A percentile compares a stretch with the other conserved stretches of the same genome.
These are phyloP conservation scores for Pichia scutulata DNA, from an alignment of 805 yeast species.

Conservation along the genomic window DNA sequence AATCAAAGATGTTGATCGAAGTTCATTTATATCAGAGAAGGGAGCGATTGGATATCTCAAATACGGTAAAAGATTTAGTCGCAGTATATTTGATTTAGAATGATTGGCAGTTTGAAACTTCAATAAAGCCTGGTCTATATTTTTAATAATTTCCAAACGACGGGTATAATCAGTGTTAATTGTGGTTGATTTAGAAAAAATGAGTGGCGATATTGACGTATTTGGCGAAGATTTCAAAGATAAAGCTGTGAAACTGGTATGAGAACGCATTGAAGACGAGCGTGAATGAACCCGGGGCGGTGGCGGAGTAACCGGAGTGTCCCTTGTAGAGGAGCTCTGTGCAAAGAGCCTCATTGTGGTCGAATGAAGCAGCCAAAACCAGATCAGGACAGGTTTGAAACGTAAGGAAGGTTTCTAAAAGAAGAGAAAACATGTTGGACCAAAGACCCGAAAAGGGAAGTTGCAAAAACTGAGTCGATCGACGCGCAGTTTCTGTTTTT, in stretches of 20 bases:
- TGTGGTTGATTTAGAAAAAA: conserved; percentile 11
- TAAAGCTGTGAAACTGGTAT: background rate
- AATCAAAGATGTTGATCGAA: conserved; percentile 1
- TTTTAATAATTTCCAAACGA: conserved; percentile 22
- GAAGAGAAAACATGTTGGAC: too few species aligned
- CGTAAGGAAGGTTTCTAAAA: too few species aligned
- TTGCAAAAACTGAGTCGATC: too few species aligned
- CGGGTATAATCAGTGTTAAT: conserved; percentile 4
- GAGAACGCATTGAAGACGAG: conserved; percentile 5
- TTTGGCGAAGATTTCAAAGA: conserved; percentile 1
- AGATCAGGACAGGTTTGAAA: too few species aligned
- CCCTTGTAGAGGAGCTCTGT: background rate
- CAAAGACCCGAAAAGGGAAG: too few species aligned
- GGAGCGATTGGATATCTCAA: conserved; percentile 22
- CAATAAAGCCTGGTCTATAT: conserved; percentile 35
- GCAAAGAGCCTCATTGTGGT: background rate
- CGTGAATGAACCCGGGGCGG: conserved; percentile 1
- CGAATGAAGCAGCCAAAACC: background rate
- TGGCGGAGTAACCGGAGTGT: background rate
- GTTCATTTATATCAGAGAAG: conserved; percentile 5
- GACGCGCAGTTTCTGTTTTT: too few species aligned
- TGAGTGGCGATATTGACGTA: conserved; percentile 10
- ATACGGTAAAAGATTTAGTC: conserved; percentile 41
- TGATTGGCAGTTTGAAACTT: conserved; percentile 35
- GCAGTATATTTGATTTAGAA: conserved; percentile 38